A percentile compares a stretch with the other conserved stretches of the same genome.
Evolutionary conservation across 2,329 filamentous ascomycete species (phyloP).

Genomic region (Talaromyces albobiverticillius): DNA sequence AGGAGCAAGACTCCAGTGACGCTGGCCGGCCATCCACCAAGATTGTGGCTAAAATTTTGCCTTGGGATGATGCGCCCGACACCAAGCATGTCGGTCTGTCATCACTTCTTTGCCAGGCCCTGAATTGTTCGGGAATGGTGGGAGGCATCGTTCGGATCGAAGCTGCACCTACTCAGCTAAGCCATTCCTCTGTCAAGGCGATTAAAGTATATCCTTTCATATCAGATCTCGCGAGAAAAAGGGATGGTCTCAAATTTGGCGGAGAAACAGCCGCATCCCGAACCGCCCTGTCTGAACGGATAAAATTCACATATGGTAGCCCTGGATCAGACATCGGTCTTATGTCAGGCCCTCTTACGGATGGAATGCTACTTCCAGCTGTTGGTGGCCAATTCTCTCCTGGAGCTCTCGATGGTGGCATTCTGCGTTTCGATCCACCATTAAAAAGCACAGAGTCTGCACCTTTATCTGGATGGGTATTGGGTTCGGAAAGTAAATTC

Average conservation of each 20-base stretch:
- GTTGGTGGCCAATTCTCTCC: constrained; percentile 53
- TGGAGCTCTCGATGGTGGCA: constrained; percentile 75
- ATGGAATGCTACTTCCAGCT: constrained; percentile 74
- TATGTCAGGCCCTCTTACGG: constrained; percentile 80
- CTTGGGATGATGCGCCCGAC: constrained; percentile 86
- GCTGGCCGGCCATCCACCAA: constrained; percentile 60
- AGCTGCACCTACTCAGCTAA: constrained; percentile 70
- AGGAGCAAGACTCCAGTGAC: constrained; percentile 59
- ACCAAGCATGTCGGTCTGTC: constrained; percentile 78
- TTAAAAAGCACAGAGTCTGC: constrained; percentile 31
- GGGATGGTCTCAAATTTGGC: constrained; percentile 75
- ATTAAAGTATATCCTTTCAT: constrained; percentile 82
- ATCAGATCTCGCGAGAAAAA: constrained; percentile 52
- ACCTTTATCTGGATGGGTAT: constrained; percentile 60
- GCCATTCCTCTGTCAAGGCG: constrained; percentile 62
- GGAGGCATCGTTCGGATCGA: constrained; percentile 87
- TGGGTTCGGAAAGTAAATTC: constrained; percentile 72
- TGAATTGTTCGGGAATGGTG: constrained; percentile 70
- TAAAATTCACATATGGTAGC: constrained; percentile 68
- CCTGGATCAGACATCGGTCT: constrained; percentile 52
- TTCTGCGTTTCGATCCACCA: constrained; percentile 72
- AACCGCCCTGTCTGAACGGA: constrained; percentile 68
- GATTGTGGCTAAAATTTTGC: constrained; percentile 69
- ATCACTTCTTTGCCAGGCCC: constrained; percentile 67
- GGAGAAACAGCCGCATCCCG: constrained; percentile 80